Conservation (phyloP, 306 rosid species). For the Hippophae gyantsensis region DNA sequence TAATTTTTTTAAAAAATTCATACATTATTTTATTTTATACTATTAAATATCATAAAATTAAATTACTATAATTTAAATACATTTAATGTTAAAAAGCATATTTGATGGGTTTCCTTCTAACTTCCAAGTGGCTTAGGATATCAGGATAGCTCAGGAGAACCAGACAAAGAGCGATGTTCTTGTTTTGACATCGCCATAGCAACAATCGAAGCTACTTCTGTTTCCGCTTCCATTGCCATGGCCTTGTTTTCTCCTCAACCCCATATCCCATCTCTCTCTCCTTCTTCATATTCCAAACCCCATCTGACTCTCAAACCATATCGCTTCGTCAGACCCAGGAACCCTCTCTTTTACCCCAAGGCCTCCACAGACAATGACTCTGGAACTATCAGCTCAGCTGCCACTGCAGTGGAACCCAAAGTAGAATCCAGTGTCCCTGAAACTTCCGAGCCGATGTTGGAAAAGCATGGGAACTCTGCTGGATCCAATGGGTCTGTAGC, state of each 20-base stretch:
- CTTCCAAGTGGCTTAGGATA: too few species aligned
- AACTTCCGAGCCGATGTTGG: conserved; percentile 16
- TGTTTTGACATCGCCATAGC: conserved; percentile 22
- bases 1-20: too few species aligned
- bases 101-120: too few species aligned
- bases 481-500: conserved; percentile 50
- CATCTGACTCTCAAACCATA: conserved; percentile 25
- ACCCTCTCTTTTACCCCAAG: conserved; percentile 21
- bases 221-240: conserved; percentile 49
- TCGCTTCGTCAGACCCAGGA: conserved; percentile 29
- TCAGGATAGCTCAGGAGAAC: conserved; percentile 6
- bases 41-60: too few species aligned
- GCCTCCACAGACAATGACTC: conserved; percentile 51
- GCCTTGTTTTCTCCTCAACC: conserved; percentile 62
- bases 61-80: too few species aligned
- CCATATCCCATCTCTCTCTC: conserved; percentile 32
- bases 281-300: conserved; percentile 32
- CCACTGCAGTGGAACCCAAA: conserved; percentile 20
- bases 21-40: too few species aligned
- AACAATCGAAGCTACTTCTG: not conserved
- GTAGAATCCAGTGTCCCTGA: conserved; percentile 18
- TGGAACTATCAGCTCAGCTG: conserved; percentile 30
- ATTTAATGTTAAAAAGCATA: too few species aligned
- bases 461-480: conserved; percentile 20
- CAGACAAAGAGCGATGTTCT: conserved; percentile 14